Evolutionary conservation across 495 filamentous ascomycete genomes (phyloP).

Genomic region (Podospora tetraspora): DNA sequence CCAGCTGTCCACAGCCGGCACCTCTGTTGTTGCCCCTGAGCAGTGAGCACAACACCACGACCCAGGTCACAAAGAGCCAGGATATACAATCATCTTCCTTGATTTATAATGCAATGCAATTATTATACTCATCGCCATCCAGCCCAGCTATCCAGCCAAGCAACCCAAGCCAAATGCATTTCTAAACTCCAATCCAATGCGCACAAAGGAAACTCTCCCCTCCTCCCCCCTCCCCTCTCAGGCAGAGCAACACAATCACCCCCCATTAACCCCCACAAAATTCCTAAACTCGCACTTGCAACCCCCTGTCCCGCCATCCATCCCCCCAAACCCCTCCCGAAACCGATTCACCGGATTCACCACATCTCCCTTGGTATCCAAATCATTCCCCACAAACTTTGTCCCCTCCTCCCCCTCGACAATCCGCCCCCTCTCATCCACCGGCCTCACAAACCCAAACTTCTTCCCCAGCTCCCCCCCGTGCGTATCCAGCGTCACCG

Average conservation of each 20-base stretch:
- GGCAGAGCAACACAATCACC: not conserved
- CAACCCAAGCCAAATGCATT: not conserved
- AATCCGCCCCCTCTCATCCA: constrained; percentile 51
- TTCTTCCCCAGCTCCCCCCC: constrained; percentile 61
- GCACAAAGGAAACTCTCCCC: not conserved
- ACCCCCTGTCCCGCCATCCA: constrained; percentile 68
- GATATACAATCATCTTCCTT: not conserved
- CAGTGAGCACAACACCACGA: not conserved
- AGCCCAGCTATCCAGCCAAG: not conserved
- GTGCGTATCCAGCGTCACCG: constrained; percentile 74
- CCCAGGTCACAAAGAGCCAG: not conserved
- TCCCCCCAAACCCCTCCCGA: constrained; percentile 46
- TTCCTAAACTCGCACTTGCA: constrained; percentile 74
- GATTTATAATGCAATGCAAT: not conserved
- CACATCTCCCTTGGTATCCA: constrained; percentile 54
- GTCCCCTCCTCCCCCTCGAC: constrained; percentile 38
- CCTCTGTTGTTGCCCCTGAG: not conserved
- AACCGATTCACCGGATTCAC: constrained; percentile 49
- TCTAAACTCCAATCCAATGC: not conserved
- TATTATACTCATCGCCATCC: not conserved
- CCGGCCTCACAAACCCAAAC: constrained; percentile 62
- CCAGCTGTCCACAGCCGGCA: not conserved
- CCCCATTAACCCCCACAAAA: constrained; percentile 38
- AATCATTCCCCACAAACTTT: constrained; percentile 54
- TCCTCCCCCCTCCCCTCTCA: constrained; percentile 4